These are phyloP conservation scores for Mesembryanthemum crystallinum DNA, from an alignment of 148 eudicot genomes.

Conservation along the genomic window DNA sequence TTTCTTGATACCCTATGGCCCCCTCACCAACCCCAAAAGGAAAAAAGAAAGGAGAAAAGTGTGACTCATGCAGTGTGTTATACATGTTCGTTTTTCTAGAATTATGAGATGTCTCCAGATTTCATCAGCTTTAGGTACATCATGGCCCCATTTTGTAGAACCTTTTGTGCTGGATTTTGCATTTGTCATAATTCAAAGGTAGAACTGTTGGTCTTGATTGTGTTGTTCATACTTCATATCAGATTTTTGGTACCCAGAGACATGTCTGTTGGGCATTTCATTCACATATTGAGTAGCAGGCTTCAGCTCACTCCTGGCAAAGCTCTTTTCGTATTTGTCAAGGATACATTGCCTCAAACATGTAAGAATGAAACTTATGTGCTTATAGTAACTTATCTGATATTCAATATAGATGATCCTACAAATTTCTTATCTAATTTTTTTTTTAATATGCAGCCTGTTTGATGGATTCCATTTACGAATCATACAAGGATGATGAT, in stretches of 20 bases:
- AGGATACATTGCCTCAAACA: slow-evolving; percentile 79
- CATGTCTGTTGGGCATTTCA: slow-evolving; percentile 86
- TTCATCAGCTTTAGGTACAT: neutral
- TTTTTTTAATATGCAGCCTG: slow-evolving; percentile 43
- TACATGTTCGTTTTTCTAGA: neutral
- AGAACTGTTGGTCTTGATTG: neutral
- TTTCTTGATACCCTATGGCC: neutral
- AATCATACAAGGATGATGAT: slow-evolving; percentile 86
- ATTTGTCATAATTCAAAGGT: too few relatives aligned
- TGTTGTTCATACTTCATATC: neutral
- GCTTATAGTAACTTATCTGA: neutral
- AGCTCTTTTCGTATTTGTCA: slow-evolving; percentile 83
- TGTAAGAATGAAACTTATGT: slow-evolving; percentile 33
- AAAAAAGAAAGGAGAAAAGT: neutral
- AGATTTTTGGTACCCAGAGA: slow-evolving; percentile 86
- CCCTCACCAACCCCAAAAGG: neutral
- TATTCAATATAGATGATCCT: neutral
- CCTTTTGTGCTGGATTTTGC: too few relatives aligned
- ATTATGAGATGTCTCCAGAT: neutral
- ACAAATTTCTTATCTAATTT: neutral
- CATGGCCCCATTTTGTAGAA: neutral
- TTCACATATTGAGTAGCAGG: slow-evolving; percentile 69
- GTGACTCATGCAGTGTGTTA: neutral
- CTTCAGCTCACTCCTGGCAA: slow-evolving; percentile 84
- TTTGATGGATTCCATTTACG: slow-evolving; percentile 69